Conservation (phyloP, 306 rosid species). For the Castanea sativa region DNA sequence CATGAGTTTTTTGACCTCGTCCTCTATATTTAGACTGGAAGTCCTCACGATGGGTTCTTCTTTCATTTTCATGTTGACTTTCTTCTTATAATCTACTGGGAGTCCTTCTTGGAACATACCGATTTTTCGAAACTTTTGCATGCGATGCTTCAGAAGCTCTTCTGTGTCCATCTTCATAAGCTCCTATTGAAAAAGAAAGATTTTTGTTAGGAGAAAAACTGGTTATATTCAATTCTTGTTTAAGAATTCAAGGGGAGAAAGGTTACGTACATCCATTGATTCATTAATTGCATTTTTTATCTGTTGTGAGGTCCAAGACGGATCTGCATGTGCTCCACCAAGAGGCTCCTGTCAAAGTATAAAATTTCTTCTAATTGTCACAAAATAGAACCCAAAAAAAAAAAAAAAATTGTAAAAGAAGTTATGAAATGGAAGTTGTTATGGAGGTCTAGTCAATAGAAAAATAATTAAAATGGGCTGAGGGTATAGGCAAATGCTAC, state of each 20-base stretch:
- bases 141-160: conserved; percentile 67
- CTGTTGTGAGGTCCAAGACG: conserved; percentile 82
- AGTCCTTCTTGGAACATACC: conserved; percentile 80
- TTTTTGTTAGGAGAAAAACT: conserved; percentile 11
- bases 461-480: background rate
- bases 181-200: conserved; percentile 52
- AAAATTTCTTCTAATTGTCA: conserved; percentile 13
- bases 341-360: conserved; percentile 70
- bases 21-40: conserved; percentile 40
- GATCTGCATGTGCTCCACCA: conserved; percentile 93
- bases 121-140: conserved; percentile 70
- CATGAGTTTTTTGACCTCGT: conserved; percentile 57
- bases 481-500: too few relatives aligned
- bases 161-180: conserved; percentile 57
- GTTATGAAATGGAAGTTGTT: background rate
- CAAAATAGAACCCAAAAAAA: background rate
- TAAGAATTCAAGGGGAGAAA: background rate
- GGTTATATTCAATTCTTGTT: conserved; percentile 10
- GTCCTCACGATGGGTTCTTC: conserved; percentile 40
- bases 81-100: conserved; percentile 61
- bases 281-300: conserved; percentile 66
- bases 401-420: background rate
- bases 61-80: conserved; percentile 67
- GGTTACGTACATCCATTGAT: conserved; percentile 78
- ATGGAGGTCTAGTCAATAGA: conserved; percentile 1